Percentiles rank a stretch among this genome's conserved stretches.
phyloP scores from a whole-genome alignment of 2,329 filamentous ascomycete genomes.

The Penicillium sp. region DNA sequence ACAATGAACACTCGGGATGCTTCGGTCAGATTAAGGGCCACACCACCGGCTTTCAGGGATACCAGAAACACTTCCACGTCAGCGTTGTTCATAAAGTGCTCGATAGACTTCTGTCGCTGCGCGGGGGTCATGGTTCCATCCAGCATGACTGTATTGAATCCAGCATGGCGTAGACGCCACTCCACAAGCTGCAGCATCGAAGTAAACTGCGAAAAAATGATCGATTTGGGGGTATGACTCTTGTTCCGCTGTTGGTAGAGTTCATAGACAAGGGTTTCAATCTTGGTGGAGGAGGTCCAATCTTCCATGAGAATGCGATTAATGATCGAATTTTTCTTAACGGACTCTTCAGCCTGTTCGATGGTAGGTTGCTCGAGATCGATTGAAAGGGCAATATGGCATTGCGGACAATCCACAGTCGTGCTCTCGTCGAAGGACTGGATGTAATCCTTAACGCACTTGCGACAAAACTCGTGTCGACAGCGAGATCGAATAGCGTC shows the following conservation, averaged over 20 bases:
- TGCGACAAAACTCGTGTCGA: constrained; percentile 87
- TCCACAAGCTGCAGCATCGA: constrained; percentile 97
- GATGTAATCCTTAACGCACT: constrained; percentile 78
- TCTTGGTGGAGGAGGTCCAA: constrained; percentile 98
- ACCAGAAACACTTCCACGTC: constrained; percentile 96
- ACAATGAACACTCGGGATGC: constrained; percentile 94
- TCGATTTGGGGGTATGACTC: constrained; percentile 92
- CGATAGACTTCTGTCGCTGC: constrained; percentile 88
- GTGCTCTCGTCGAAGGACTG: constrained; percentile 67
- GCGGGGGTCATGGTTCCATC: constrained; percentile 96
- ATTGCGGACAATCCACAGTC: constrained; percentile 72
- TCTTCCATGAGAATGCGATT: constrained; percentile 99
- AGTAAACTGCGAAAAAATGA: constrained; percentile 96
- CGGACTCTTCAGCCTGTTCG: constrained; percentile 79
- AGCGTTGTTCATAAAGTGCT: constrained; percentile 93
- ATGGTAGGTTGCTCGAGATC: constrained; percentile 95
- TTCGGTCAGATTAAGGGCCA: constrained; percentile 92
- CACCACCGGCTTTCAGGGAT: constrained; percentile 91
- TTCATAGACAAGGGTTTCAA: constrained; percentile 93
- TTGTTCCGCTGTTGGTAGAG: constrained; percentile 88
- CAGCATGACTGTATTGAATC: constrained; percentile 96
- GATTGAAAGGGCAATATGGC: constrained; percentile 85
- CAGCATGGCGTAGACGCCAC: constrained; percentile 93
- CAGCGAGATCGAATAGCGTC: constrained; percentile 90
- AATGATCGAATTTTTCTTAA: constrained; percentile 97